Base-by-base conservation (phyloP, 148 eudicot genomes). In the Spergularia marina region DNA sequence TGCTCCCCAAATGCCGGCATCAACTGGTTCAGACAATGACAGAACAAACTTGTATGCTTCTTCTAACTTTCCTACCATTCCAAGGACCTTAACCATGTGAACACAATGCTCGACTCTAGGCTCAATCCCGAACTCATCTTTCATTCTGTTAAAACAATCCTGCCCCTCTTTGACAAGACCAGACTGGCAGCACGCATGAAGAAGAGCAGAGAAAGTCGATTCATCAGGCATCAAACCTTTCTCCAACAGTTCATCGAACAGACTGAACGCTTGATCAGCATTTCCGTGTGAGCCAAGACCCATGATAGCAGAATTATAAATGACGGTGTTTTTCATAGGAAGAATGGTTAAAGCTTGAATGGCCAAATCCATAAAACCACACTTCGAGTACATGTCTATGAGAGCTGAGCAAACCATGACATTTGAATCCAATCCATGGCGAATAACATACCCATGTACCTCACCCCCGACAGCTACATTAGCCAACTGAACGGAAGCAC, bases 1-100 rank as follows among this genome's bases (percentile, higher is more conserved):
- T 47, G 98, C 98, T 73, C 98, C 98, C 94, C 92, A 89, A 62
- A 93, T 75, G 64, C 94, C 83, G 23, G 85, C 80, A 76, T 91
- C 88, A 71, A 91, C 86, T 11, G 91, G 92, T 75, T 80, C 80
- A 23, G 85, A 70, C 82, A 89, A 74, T 18, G 81, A 76, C n/a
- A 73, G 55, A 30, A 91, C 61, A 60, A 91, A 84, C 60, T 61
- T 66, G 71, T 87, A 87, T 44, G 98, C 94, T 83, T 93, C 91
- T 57, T 86, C 85, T 72, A 93, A 83, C 70, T 84, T 83, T 72
- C 97, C 94, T 17, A 74, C 81, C 97, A 85, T 87, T 68, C 94
- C 98, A 11, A 91, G 82, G 78, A 93, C 85, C 88, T 86, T 93
- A 71, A 91, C 87, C 83, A 89, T 79, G 79, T 89, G 56, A 78